Percentiles rank a stretch among this genome's conserved stretches.
These are phyloP conservation scores for Megacollybia marginata DNA, from an alignment of 768 basidiomycete genomes.

Conservation along the genomic window DNA sequence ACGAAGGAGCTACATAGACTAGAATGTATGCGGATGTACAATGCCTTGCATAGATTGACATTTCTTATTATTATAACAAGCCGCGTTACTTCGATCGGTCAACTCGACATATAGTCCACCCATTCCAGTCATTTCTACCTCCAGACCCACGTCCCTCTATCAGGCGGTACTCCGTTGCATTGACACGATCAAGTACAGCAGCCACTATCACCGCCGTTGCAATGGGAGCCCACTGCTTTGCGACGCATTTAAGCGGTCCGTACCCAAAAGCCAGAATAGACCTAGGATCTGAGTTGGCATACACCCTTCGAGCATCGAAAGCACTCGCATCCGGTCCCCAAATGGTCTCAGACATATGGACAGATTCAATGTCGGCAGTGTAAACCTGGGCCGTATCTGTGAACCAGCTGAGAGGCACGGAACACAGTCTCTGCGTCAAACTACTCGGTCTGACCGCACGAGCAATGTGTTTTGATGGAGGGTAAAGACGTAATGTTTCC, in stretches of 20 bases:
- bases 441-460: constrained; percentile 11
- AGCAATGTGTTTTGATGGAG: constrained; percentile 41
- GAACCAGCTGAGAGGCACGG: background rate
- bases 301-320: constrained; percentile 24
- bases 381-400: constrained; percentile 12
- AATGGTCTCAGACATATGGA: constrained; percentile 23
- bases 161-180: constrained; percentile 19
- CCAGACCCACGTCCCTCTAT: constrained; percentile 24
- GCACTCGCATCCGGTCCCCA: constrained; percentile 27
- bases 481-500: constrained; percentile 43
- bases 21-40: too few species aligned
- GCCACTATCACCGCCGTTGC: constrained; percentile 42
- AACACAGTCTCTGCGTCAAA: too few species aligned
- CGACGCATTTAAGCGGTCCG: constrained; percentile 41
- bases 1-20: too few species aligned
- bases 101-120: constrained; percentile 26
- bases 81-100: too few species aligned
- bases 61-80: too few species aligned
- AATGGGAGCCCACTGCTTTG: constrained; percentile 41
- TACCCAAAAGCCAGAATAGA: constrained; percentile 39
- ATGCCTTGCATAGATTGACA: too few species aligned
- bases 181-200: constrained; percentile 28
- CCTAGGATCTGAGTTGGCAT: constrained; percentile 17
- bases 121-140: constrained; percentile 36
- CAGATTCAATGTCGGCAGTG: constrained; percentile 26